Base-by-base conservation (phyloP, 148 eudicot species). In the Diospyros kaki region DNA sequence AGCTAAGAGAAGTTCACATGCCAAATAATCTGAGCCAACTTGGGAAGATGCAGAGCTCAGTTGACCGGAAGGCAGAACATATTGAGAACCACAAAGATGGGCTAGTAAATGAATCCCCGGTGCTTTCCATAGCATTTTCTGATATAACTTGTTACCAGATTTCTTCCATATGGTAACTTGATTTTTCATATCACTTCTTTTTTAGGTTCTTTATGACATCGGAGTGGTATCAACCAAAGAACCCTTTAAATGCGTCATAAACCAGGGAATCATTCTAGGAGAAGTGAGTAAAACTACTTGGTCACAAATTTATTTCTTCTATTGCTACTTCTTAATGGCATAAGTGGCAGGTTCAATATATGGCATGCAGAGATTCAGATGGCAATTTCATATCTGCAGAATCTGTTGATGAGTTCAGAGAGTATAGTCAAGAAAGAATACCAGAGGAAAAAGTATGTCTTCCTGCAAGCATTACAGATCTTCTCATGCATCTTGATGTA, bases 201-300 rank as follows among this genome's bases (percentile, higher is more conserved):
- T 68, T 75, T 79, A 95, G 99, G 99, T 95, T 84, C 93, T 95
- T 46, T 93, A 89, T 86, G 99, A 95, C 77, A 85, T 95, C 81
- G 97, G 97, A 79, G 89, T 84, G 58, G 99, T 95, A 64, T 93
- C 99, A 54, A 88, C 97, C 10, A 95, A 93, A 82, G 99, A 95
- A 81, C 99, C 99, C n/a, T 92, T 95, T 67, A 89, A 93, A 80
- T 93, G 99, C 76, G 99, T 95, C 72, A 93, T 95, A 85, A 95
- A 95, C 83, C 97, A 95, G 85, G 99, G 99, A 72, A 95, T 95
- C 63, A 95, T 95, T 72, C 85, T 95, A 41, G 99, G 99, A 58
- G 97, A 93, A 80, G 99, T 95, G 86, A 90, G 94, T 81, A 17
- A 67, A 79, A 54, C 77, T 79, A 18, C 69, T 75, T 74, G 41